These are phyloP conservation scores for Lachancea nothofagi DNA, from an alignment of 805 yeast species.

Conservation along the genomic window DNA sequence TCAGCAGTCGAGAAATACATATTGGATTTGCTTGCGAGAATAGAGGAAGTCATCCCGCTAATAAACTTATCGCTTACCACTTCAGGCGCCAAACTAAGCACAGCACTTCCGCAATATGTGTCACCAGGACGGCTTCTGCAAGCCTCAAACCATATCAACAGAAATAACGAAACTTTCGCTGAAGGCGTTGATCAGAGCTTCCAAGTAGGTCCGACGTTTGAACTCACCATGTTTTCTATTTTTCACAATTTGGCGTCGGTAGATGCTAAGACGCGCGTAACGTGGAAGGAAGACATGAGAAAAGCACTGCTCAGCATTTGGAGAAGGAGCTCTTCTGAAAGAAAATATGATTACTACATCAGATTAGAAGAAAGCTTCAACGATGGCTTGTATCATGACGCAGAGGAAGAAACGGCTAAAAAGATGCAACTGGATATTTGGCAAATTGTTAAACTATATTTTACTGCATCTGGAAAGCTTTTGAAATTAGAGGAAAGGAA, in stretches of 20 bases:
- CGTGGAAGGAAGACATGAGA: constrained; percentile 73
- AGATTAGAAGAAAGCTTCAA: constrained; percentile 52
- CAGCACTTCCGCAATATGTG: constrained; percentile 44
- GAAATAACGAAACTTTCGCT: constrained; percentile 14
- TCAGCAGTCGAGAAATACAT: constrained; percentile 46
- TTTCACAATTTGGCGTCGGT: constrained; percentile 45
- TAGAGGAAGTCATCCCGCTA: constrained; percentile 66
- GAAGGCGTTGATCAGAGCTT: constrained; percentile 10
- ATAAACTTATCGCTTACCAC: constrained; percentile 61
- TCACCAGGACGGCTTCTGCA: constrained; percentile 65
- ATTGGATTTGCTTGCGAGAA: constrained; percentile 41
- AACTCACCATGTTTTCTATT: constrained; percentile 52
- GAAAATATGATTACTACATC: constrained; percentile 39
- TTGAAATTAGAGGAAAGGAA: constrained; percentile 56
- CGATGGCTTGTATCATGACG: constrained; percentile 70
- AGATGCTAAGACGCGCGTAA: constrained; percentile 40
- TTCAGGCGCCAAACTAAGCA: constrained; percentile 56
- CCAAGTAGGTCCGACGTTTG: constrained; percentile 57
- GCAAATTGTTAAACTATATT: constrained; percentile 49
- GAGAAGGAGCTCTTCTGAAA: constrained; percentile 20
- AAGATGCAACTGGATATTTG: constrained; percentile 35
- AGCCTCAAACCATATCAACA: constrained; percentile 45
- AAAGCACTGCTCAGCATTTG: constrained; percentile 43
- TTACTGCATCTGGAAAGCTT: constrained; percentile 63
- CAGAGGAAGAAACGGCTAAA: constrained; percentile 38